A percentile compares a stretch with the other conserved stretches of the same genome.
These are phyloP conservation scores for Pulveroboletus sp. DNA, from an alignment of 768 basidiomycete species.

Conservation along the genomic window DNA sequence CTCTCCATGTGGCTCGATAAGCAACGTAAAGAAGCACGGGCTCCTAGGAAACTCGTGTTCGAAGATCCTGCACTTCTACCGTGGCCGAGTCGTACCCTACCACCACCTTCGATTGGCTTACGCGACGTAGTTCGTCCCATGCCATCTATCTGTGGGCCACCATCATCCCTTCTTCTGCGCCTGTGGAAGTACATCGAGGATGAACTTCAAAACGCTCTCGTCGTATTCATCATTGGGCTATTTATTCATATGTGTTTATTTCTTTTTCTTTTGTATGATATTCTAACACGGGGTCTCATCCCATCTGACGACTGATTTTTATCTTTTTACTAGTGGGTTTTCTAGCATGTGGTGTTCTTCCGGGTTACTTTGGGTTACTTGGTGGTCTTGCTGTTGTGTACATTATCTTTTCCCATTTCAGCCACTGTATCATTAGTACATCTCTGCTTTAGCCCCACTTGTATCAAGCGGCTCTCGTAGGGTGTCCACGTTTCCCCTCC, in stretches of 20 bases:
- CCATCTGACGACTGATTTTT: conserved; percentile 24
- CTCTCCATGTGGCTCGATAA: conserved; percentile 25
- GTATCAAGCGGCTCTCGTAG: neutral
- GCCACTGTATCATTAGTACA: conserved; percentile 15
- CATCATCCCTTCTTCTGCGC: conserved; percentile 10
- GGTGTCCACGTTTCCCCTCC: too few species aligned
- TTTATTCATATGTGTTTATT: conserved; percentile 26
- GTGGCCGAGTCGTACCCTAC: conserved; percentile 18
- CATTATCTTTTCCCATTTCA: neutral
- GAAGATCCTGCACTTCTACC: conserved; percentile 17
- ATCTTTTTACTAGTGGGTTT: neutral
- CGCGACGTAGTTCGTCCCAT: neutral
- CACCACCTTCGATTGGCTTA: conserved; percentile 3
- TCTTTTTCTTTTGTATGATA: conserved; percentile 27
- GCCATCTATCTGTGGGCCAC: neutral
- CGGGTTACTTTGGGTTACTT: neutral
- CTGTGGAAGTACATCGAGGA: conserved; percentile 20
- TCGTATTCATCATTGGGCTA: conserved; percentile 22
- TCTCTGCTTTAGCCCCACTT: neutral
- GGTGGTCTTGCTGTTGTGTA: neutral
- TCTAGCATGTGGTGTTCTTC: conserved; percentile 12
- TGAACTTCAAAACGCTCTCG: conserved; percentile 27
- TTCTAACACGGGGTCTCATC: conserved; percentile 23
- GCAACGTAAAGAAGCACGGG: conserved; percentile 19
- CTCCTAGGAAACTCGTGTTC: conserved; percentile 17